Conservation (phyloP, 345 rosid species). For the Chamaenerion angustifolium region DNA sequence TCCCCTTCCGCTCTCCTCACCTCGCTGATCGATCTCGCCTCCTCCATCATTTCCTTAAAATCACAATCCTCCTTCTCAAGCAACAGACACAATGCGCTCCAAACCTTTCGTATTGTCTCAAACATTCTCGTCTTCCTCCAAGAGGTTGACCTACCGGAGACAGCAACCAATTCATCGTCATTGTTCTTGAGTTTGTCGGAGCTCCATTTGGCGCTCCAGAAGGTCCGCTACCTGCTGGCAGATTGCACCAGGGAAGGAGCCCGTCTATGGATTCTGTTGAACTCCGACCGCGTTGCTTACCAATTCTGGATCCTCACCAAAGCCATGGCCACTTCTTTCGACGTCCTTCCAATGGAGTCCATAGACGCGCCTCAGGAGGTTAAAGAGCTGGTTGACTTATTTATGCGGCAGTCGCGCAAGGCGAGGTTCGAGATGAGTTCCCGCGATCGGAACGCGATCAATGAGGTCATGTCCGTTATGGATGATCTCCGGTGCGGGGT, state of each 20-base stretch:
- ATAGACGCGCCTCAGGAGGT: conserved; percentile 35
- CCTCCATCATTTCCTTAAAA: conserved; percentile 26
- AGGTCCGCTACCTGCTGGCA: conserved; percentile 36
- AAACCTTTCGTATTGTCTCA: conserved; percentile 35
- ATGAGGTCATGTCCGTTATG: conserved; percentile 26
- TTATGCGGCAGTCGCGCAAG: conserved; percentile 37
- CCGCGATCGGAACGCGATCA: conserved; percentile 24
- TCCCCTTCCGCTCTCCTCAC: conserved; percentile 31
- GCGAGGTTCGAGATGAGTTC: conserved; percentile 28
- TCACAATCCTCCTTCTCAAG: conserved; percentile 21
- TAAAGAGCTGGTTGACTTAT: conserved; percentile 32
- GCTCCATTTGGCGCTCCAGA: conserved; percentile 57
- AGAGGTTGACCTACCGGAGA: conserved; percentile 27
- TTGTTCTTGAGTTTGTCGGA: conserved; percentile 38
- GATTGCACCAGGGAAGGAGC: conserved; percentile 57
- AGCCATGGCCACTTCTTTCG: conserved; percentile 40
- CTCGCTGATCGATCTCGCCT: conserved; percentile 34
- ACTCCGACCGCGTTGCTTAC: conserved; percentile 36
- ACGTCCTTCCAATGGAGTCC: conserved; percentile 35
- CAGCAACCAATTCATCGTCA: conserved; percentile 3
- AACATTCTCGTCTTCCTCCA: conserved; percentile 33
- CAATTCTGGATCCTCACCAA: conserved; percentile 34
- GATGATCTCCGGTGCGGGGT: conserved; percentile 32
- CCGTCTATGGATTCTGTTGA: conserved; percentile 42
- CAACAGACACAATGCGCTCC: conserved; percentile 31